Conservation (phyloP, 768 basidiomycete species). For the Pleurotus giganteus region DNA sequence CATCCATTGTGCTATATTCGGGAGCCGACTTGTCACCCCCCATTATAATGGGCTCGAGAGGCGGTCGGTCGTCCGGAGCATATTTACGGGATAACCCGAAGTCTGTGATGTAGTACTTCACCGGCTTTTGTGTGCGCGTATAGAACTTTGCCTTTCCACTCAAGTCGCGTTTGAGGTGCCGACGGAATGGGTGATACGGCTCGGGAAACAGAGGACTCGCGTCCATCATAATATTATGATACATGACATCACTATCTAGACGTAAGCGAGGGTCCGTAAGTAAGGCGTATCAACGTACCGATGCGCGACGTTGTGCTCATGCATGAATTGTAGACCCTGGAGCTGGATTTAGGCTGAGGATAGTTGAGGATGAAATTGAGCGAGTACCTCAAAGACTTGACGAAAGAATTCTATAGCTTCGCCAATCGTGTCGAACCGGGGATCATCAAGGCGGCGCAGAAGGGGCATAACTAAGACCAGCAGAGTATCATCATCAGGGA, state of each 20-base stretch:
- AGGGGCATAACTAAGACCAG: slow-evolving; percentile 30
- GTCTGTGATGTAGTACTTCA: slow-evolving; percentile 29
- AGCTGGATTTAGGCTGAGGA: neutral
- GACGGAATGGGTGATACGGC: slow-evolving; percentile 19
- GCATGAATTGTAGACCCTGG: slow-evolving; percentile 37
- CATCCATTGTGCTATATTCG: slow-evolving; percentile 25
- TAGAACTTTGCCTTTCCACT: slow-evolving; percentile 1
- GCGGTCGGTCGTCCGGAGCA: slow-evolving; percentile 20
- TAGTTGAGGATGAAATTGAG: slow-evolving; percentile 9
- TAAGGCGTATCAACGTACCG: slow-evolving; percentile 19
- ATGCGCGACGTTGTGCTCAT: slow-evolving; percentile 31
- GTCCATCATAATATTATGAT: slow-evolving; percentile 25
- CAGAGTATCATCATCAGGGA: slow-evolving; percentile 17
- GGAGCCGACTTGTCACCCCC: slow-evolving; percentile 40
- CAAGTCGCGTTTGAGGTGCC: slow-evolving; percentile 16
- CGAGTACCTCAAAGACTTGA: slow-evolving; percentile 29
- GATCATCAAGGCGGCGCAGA: slow-evolving; percentile 16
- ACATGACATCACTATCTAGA: neutral
- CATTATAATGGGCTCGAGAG: slow-evolving; percentile 25
- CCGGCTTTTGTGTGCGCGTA: slow-evolving; percentile 20
- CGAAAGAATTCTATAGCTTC: slow-evolving; percentile 28
- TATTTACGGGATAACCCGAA: slow-evolving; percentile 28
- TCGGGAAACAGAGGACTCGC: slow-evolving; percentile 16
- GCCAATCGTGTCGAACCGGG: slow-evolving; percentile 27
- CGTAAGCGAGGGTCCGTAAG: neutral